Evolutionary conservation across 257 asterid genomes (phyloP).

Genomic region (Coffea canephora): DNA sequence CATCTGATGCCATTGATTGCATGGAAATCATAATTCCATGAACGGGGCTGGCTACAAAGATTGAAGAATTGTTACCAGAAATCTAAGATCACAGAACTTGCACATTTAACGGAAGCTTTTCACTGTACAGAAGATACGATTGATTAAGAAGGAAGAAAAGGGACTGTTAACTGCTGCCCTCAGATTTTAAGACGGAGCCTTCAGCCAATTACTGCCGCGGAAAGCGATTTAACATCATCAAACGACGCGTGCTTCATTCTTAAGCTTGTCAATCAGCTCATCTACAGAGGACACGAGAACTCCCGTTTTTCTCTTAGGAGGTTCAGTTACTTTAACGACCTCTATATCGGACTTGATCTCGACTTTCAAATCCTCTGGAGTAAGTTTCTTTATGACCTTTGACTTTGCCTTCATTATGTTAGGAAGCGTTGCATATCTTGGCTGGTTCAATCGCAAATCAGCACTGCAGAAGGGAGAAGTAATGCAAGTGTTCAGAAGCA

Average conservation of each 20-base stretch:
- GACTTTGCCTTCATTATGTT: constrained; percentile 98
- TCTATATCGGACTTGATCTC: constrained; percentile 71
- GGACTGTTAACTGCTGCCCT: too few relatives aligned
- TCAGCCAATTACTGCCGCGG: not conserved
- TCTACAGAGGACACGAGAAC: constrained; percentile 82
- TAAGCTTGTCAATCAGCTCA: constrained; percentile 78
- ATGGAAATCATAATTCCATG: not conserved
- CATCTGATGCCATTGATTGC: not conserved
- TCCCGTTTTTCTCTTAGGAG: constrained; percentile 91
- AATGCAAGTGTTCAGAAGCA: constrained; percentile 13
- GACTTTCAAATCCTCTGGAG: constrained; percentile 68
- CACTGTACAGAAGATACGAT: not conserved
- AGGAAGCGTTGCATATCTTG: constrained; percentile 91
- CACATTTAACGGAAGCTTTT: not conserved
- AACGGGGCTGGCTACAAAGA: not conserved
- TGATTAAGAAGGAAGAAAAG: too few relatives aligned
- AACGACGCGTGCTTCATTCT: constrained; percentile 73
- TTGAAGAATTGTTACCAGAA: not conserved
- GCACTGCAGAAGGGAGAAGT: constrained; percentile 45
- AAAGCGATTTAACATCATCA: constrained; percentile 8
- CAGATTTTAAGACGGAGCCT: not conserved
- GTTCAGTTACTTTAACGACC: constrained; percentile 75
- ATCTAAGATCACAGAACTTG: not conserved
- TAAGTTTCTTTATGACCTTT: constrained; percentile 69
- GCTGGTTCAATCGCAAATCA: constrained; percentile 90